A percentile compares a stretch with the other conserved stretches of the same genome.
Evolutionary conservation across 768 basidiomycete species (phyloP).

Genomic region (Terana coerulea): DNA sequence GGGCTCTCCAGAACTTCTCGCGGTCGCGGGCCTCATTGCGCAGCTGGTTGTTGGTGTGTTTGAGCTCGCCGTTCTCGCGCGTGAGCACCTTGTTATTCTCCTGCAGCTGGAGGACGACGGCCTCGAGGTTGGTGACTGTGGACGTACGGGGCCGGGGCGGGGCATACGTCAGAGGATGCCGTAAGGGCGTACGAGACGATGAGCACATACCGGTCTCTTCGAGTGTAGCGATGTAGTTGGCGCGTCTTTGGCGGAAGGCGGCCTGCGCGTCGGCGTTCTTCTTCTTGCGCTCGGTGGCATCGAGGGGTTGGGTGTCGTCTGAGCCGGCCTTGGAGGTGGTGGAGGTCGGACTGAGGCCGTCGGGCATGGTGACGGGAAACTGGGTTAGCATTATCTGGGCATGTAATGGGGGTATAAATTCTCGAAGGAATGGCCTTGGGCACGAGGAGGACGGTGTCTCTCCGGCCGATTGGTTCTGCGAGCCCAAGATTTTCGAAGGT

Average conservation of each 20-base stretch:
- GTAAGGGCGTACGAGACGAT: too few species aligned
- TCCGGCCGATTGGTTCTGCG: slow-evolving; percentile 15
- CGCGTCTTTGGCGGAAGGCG: slow-evolving; percentile 75
- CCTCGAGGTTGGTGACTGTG: slow-evolving; percentile 72
- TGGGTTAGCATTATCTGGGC: slow-evolving; percentile 15
- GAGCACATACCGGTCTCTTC: slow-evolving; percentile 68
- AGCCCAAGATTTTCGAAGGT: background rate
- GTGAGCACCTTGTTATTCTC: slow-evolving; percentile 72
- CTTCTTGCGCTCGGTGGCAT: slow-evolving; percentile 72
- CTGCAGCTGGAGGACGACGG: slow-evolving; percentile 80
- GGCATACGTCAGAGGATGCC: slow-evolving; percentile 7
- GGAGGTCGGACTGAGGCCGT: slow-evolving; percentile 25
- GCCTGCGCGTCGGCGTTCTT: slow-evolving; percentile 91
- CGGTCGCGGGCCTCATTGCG: slow-evolving; percentile 65
- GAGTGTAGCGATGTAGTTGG: slow-evolving; percentile 84
- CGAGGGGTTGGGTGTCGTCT: slow-evolving; percentile 31
- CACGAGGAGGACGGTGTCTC: slow-evolving; percentile 25
- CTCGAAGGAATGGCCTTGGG: background rate
- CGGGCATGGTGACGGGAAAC: slow-evolving; percentile 15
- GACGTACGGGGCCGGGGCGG: slow-evolving; percentile 8
- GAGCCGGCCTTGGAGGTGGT: slow-evolving; percentile 34
- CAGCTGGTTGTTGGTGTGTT: slow-evolving; percentile 61
- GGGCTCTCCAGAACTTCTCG: slow-evolving; percentile 67
- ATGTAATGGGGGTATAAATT: slow-evolving; percentile 15
- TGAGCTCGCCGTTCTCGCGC: slow-evolving; percentile 56